Conservation (phyloP, 495 filamentous ascomycete genomes). For the Letharia lupina region DNA sequence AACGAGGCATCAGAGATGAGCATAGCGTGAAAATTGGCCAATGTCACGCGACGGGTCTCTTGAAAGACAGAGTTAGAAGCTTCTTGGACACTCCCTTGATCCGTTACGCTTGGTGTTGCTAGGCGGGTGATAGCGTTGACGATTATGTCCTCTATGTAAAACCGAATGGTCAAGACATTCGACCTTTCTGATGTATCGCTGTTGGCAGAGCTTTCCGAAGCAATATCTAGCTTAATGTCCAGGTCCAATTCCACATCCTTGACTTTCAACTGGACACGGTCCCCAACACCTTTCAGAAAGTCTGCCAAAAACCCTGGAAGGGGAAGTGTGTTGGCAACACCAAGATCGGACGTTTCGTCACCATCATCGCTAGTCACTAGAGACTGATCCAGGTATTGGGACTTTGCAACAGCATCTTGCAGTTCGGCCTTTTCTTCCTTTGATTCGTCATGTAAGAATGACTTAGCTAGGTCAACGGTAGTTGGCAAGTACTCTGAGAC, state of each 20-base stretch:
- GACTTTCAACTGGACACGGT: constrained; percentile 67
- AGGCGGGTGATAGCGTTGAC: constrained; percentile 53
- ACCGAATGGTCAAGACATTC: constrained; percentile 53
- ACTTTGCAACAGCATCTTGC: constrained; percentile 64
- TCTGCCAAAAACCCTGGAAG: constrained; percentile 74
- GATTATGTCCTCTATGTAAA: constrained; percentile 57
- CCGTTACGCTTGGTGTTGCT: constrained; percentile 23
- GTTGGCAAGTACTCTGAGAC: constrained; percentile 55
- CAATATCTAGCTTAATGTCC: constrained; percentile 35
- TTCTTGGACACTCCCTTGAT: not conserved
- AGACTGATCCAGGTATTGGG: constrained; percentile 51
- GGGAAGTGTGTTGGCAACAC: constrained; percentile 63
- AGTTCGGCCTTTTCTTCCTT: constrained; percentile 64
- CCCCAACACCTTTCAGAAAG: constrained; percentile 73
- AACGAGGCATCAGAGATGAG: constrained; percentile 66
- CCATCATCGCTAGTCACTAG: constrained; percentile 40
- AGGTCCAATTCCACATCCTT: constrained; percentile 57
- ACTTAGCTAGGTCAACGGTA: constrained; percentile 75
- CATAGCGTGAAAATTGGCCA: constrained; percentile 54
- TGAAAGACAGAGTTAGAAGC: constrained; percentile 27
- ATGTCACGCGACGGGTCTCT: constrained; percentile 56
- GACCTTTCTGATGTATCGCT: constrained; percentile 19
- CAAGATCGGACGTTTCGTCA: constrained; percentile 55
- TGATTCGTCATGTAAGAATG: constrained; percentile 77
- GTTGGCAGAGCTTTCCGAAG: constrained; percentile 13